Percentiles rank a stretch among this genome's conserved stretches.
Conservation (phyloP, 176 grass and related monocot genomes). For the Musa beccarii region DNA sequence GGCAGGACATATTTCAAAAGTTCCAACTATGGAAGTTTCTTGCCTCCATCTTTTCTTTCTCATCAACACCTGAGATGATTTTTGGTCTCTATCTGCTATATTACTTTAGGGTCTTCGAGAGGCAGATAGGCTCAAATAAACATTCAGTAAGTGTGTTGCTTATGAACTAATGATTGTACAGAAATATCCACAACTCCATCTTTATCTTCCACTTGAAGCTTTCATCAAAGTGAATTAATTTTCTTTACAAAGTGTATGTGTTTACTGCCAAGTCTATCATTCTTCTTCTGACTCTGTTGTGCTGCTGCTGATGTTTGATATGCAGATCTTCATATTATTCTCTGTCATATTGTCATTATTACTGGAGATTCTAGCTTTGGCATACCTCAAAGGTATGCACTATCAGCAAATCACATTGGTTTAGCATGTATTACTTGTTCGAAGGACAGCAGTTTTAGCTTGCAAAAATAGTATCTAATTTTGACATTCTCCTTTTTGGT, state of each 20-base stretch:
- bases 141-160: conserved; percentile 56
- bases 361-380: conserved; percentile 71
- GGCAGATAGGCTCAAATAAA: conserved; percentile 93
- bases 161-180: background rate
- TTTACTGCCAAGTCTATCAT: background rate
- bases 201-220: too few species aligned
- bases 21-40: conserved; percentile 58
- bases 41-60: conserved; percentile 61
- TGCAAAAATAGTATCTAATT: too few species aligned
- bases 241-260: too few species aligned
- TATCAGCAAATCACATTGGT: background rate
- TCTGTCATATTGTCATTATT: conserved; percentile 44
- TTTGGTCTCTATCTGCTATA: conserved; percentile 72
- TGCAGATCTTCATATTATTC: conserved; percentile 76
- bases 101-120: conserved; percentile 91
- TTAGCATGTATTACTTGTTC: background rate
- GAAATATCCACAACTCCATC: background rate
- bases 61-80: conserved; percentile 71
- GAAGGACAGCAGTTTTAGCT: background rate
- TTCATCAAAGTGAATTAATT: too few species aligned
- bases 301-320: conserved; percentile 12
- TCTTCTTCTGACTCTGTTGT: background rate
- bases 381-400: conserved; percentile 65
- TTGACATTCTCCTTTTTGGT: too few species aligned
- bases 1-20: conserved; percentile 64